Base-by-base conservation (phyloP, 805 yeast genomes). In the Ogataea methylovora region DNA sequence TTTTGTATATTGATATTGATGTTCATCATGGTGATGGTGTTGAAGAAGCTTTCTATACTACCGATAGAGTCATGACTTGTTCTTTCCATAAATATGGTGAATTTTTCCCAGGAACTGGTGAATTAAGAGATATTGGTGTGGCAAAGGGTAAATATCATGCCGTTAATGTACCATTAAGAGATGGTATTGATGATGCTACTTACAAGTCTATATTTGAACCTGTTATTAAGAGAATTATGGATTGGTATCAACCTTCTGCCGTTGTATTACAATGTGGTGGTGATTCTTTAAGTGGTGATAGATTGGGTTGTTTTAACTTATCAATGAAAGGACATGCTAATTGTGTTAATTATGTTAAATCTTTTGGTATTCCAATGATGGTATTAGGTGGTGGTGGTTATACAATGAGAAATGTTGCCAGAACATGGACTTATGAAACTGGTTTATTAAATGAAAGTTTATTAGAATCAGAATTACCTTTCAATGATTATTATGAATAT, bases 211-310 rank as follows among this genome's bases (percentile, higher is more conserved):
- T 92, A 31, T 79, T 94, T 47, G 96, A 87, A 56, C 97, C 97
- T 3, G 72, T 87, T 27, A 83, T 94, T 42, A 70, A 77, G 29
- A 76, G 79, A 38, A 72, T 79, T 43, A 72, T 79, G 66, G 85
- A 79, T 44, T 79, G 85, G 83, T 92, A 83, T 61, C 95, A 84
- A 59, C 99, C 99, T 2, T 77, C 94, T 8, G 97, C 95, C 0
- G 82, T 92, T 41, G 96, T 92, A n/a, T 74, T 88, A 44, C 99
- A 92, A 61, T 87, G 97, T 65, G 99, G 99, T 31, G 98, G 97
- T 20, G 99, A 92, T 57, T 88, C 97, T 2, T 68, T 92, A 33
- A 86, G 94, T 27, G 95, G 97, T 27, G 99, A 92, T 65, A 73
- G 95, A 47, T 67, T 94, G 39, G 98, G 99, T 22, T 85, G 96